Base-by-base conservation (phyloP, 371 early-diverging fungal genomes). In the Syncephalastrum sp. region DNA sequence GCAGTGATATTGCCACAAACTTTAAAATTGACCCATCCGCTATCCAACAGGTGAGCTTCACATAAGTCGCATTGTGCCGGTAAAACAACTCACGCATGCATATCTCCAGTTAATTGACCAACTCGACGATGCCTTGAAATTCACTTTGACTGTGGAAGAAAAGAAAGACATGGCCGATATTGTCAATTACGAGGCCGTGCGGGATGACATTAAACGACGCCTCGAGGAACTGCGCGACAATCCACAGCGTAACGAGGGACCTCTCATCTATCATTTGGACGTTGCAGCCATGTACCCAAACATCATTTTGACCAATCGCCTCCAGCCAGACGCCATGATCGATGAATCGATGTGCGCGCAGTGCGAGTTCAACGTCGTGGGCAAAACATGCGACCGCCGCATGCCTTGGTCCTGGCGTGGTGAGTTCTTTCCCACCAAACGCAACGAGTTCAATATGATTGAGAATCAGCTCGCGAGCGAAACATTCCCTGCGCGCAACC, bases 261-360 rank as follows among this genome's bases (percentile, higher is more conserved):
- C 99, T 1, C 75, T 91, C 6, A 95, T 99, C 55, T 99, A 99
- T 76, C 99, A 99, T 68, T 83, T 99, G 78, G 99, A 99, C 76
- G 99, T 99, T 3, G 99, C 95, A 0, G 99, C 99, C 24, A 99
- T 99, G 99, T 99, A 99, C 70, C 99, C 99, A 15, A 99, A 99
- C 68, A 99, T 99, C 60, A 99, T 99, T 72, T 79, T 99, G 16
- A 99, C 99, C 10, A 99, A 99, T 66, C 90, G 99, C 23, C 77
- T 99, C 4, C 99, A 99, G 74, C 99, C 99, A 2, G 93, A 96
- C 71, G 94, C 99, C 4, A 91, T 99, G 54, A 90, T 98, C 29
- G 86, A 87, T 14, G 98, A 99, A 60, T 86, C 88, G 14, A 79
- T 79, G 3, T 99, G 99, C 68, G 96, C 97, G 1, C 71, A 92